Evolutionary conservation across 2,329 filamentous ascomycete genomes (phyloP).

Genomic region (Venturia pyrina): DNA sequence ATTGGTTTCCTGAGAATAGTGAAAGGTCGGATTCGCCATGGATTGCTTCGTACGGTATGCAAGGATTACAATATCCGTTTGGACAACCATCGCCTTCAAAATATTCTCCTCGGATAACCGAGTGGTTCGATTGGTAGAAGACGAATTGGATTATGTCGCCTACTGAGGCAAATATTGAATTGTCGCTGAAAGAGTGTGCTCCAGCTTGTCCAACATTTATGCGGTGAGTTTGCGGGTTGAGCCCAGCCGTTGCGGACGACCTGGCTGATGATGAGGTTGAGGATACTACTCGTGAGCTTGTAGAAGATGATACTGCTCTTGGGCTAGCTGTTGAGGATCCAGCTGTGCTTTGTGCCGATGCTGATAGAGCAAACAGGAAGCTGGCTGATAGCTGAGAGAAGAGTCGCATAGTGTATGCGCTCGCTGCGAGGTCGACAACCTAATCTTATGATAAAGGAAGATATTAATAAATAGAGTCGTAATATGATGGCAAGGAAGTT

Average conservation of each 20-base stretch:
- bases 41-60: slow-evolving; percentile 18
- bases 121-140: slow-evolving; percentile 24
- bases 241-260: neutral
- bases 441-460: neutral
- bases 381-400: neutral
- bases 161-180: slow-evolving; percentile 19
- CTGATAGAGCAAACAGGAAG: neutral
- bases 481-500: neutral
- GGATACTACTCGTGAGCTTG: neutral
- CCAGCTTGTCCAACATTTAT: slow-evolving; percentile 20
- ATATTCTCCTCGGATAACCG: slow-evolving; percentile 23
- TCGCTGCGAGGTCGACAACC: neutral
- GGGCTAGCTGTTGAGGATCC: neutral
- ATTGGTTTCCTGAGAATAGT: slow-evolving; percentile 9
- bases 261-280: neutral
- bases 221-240: slow-evolving; percentile 15
- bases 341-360: neutral
- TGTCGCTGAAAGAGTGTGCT: slow-evolving; percentile 18
- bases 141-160: slow-evolving; percentile 24
- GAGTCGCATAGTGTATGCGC: neutral
- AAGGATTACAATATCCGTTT: slow-evolving; percentile 19
- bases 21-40: slow-evolving; percentile 9
- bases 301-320: neutral
- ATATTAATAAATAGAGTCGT: neutral
- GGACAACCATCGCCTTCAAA: slow-evolving; percentile 9